Base-by-base conservation (phyloP, 163 green algal species). In the Picocystis sp. region DNA sequence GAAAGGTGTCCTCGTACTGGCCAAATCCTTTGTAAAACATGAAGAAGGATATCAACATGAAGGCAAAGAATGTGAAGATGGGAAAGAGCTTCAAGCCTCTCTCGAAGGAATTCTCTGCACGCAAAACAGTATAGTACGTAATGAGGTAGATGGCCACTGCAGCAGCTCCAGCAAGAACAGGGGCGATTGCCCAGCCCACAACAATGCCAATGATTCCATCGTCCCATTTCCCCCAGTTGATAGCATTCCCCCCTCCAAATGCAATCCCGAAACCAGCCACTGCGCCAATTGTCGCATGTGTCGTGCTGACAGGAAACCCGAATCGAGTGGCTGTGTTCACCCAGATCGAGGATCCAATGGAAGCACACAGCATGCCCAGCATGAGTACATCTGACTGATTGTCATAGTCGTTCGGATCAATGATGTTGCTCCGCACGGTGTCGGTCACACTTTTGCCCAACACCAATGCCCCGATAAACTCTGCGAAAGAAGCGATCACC, bases 291-390 rank as follows among this genome's bases (percentile, higher is more conserved):
- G 65, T 63, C 17, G 57, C 57, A 45, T 70, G 63, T 0, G 63
- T 66, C 15, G 63, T 66, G 15, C 48, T 63, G 8, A 70, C 63
- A 34, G 63, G 57, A 53, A 70, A 62, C 6, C 34, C 57, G 50
- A 44, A 41, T 17, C 43, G 63, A 10, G 57, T 66, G 8, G 63
- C 63, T 19, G 17, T 19, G 17, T 19, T 19, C 17, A 19, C 17
- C 17, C 17, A 19, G 17, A 19, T 19, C 17, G 17, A 19, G 17
- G 17, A 19, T 19, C 17, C 17, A 19, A 19, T 19, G 17, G 17
- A 19, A 19, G 17, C 17, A 19, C 17, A 19, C 17, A 19, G 17
- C 17, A 19, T 19, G 17, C 17, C 17, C 17, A 19, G 17, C 17
- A 19, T 19, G 17, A 19, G 17, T 19, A 19, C 17, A 19, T 19